Conservation (phyloP, 2,329 filamentous ascomycete species). For the Raffaelea ambrosiae region DNA sequence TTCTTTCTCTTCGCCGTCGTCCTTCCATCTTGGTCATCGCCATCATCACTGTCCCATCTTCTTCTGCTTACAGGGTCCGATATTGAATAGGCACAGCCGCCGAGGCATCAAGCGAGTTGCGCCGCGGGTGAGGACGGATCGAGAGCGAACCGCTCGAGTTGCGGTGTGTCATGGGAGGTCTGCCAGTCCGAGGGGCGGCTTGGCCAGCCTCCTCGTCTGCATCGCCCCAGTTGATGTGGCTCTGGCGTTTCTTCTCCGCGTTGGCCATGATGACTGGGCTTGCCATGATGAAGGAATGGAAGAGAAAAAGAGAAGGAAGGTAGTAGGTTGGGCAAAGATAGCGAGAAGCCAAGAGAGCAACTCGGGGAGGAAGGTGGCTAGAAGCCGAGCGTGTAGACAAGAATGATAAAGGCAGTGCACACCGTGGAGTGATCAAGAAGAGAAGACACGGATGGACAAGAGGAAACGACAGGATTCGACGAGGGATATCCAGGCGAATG, state of each 20-base stretch:
- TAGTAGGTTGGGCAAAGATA: too few species aligned
- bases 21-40: too few species aligned
- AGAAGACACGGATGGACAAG: not conserved
- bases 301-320: not conserved
- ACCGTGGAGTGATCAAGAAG: not conserved
- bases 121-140: conserved; percentile 12
- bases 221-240: conserved; percentile 7
- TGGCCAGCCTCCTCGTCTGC: conserved; percentile 8
- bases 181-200: not conserved
- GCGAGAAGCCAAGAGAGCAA: not conserved
- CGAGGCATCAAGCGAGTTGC: conserved; percentile 29
- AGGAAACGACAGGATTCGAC: not conserved
- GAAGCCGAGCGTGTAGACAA: not conserved
- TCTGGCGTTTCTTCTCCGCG: not conserved
- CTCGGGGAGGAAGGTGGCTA: not conserved
- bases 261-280: conserved; percentile 3
- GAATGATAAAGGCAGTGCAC: not conserved
- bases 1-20: too few species aligned
- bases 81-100: conserved; percentile 44
- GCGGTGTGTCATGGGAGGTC: conserved; percentile 5
- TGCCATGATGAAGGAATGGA: not conserved
- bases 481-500: too few species aligned
- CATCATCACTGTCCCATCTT: too few species aligned
- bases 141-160: conserved; percentile 10
- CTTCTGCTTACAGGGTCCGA: conserved; percentile 41